These are phyloP conservation scores for Marvania coccoides DNA, from an alignment of 139 green algal species.

Conservation along the genomic window DNA sequence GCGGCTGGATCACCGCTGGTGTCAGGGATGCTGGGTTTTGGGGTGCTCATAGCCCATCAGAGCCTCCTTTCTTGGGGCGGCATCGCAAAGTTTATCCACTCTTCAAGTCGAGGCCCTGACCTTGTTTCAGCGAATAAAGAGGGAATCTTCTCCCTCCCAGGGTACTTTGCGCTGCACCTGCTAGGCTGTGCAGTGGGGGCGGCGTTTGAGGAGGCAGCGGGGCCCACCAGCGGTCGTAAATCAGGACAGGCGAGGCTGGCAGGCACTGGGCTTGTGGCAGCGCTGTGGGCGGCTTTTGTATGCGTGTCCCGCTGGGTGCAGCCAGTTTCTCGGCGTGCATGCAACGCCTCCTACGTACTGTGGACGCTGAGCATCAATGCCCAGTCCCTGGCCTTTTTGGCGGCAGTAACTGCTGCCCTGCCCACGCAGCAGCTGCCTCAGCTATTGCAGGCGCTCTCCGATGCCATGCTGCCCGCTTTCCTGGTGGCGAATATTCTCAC, in stretches of 20 bases:
- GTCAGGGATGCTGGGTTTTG: slow-evolving; percentile 8
- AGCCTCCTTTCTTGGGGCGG: slow-evolving; percentile 12
- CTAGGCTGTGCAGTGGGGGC: slow-evolving; percentile 7
- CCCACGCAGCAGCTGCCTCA: not conserved
- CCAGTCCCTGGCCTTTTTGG: slow-evolving; percentile 30
- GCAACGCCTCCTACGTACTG: slow-evolving; percentile 72
- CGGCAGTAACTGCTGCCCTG: not conserved
- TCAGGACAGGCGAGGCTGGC: not conserved
- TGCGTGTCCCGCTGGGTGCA: slow-evolving; percentile 21
- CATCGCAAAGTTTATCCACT: slow-evolving; percentile 34
- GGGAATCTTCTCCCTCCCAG: slow-evolving; percentile 58
- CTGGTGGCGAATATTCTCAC: slow-evolving; percentile 75
- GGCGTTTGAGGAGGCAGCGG: not conserved
- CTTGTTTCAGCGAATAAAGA: slow-evolving; percentile 76
- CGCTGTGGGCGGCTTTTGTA: slow-evolving; percentile 26
- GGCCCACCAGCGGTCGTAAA: not conserved
- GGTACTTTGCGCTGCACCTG: slow-evolving; percentile 69
- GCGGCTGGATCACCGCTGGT: not conserved
- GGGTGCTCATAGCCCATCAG: slow-evolving; percentile 35
- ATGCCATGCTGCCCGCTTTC: slow-evolving; percentile 59
- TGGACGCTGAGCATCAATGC: slow-evolving; percentile 56
- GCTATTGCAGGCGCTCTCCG: slow-evolving; percentile 29
- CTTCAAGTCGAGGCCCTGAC: slow-evolving; percentile 13
- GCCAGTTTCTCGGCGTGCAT: slow-evolving; percentile 56
- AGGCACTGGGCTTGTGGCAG: not conserved